Conservation (phyloP, 768 basidiomycete species). For the Pseudohyphozyma bogoriensis region DNA sequence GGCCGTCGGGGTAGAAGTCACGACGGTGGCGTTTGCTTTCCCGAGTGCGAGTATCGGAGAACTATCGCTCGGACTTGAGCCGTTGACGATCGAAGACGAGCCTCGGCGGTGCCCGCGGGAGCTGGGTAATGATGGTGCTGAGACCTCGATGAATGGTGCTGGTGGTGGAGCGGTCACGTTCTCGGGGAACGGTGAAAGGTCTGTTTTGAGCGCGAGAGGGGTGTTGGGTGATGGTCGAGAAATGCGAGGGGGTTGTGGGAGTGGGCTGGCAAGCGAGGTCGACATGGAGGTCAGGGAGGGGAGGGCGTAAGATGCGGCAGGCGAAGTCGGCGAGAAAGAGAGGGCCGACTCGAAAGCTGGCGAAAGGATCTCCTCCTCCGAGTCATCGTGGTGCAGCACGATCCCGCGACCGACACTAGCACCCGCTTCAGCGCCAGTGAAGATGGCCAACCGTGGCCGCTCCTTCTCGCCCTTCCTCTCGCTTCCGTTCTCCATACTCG, state of each 20-base stretch:
- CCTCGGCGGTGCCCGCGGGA: too few species aligned
- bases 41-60: too few species aligned
- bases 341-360: neutral
- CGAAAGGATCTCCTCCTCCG: neutral
- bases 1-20: too few species aligned
- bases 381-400: neutral
- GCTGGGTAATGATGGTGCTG: too few species aligned
- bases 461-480: too few species aligned
- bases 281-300: neutral
- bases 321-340: slow-evolving; percentile 2
- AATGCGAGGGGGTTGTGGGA: too few species aligned
- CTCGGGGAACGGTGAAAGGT: neutral
- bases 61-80: too few species aligned
- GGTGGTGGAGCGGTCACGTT: neutral
- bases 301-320: neutral
- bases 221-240: neutral
- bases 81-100: too few species aligned
- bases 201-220: neutral
- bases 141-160: too few species aligned
- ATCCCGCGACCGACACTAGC: slow-evolving; percentile 1
- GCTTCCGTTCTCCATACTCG: too few species aligned
- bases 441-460: slow-evolving; percentile 1
- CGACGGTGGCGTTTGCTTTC: too few species aligned
- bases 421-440: neutral
- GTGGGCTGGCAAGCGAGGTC: neutral